Percentiles rank a stretch among this genome's conserved stretches.
phyloP scores from a whole-genome alignment of 257 asterid species.

The Forsythia viridissima region DNA sequence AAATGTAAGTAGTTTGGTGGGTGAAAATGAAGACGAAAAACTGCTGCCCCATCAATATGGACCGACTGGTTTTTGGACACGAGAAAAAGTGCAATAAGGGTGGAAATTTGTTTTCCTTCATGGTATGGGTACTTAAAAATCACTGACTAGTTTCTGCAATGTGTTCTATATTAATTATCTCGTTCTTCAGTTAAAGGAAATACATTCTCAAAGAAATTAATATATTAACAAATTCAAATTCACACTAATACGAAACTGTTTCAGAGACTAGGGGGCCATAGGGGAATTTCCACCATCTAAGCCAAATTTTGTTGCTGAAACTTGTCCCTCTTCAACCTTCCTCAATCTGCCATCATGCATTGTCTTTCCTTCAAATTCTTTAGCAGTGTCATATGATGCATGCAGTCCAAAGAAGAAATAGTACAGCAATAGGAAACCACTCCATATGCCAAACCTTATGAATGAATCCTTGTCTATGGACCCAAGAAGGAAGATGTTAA shows the following conservation, averaged over 20 bases:
- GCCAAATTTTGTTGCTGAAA: slow-evolving; percentile 3
- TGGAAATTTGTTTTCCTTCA: no score
- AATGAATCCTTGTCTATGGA: slow-evolving; percentile 52
- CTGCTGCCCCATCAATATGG: background rate
- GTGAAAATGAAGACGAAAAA: background rate
- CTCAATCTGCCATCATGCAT: slow-evolving; percentile 13
- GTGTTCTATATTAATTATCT: background rate
- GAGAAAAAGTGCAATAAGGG: background rate
- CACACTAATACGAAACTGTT: background rate
- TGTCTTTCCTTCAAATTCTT: slow-evolving; percentile 26
- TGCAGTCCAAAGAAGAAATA: slow-evolving; percentile 60
- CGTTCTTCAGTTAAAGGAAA: background rate
- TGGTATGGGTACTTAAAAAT: no score
- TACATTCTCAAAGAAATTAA: background rate
- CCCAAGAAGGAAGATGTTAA: slow-evolving; percentile 63
- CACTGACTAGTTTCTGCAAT: background rate
- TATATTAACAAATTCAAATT: background rate
- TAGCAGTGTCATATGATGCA: slow-evolving; percentile 67
- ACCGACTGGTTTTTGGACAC: background rate
- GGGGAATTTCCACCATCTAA: background rate
- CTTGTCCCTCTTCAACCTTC: slow-evolving; percentile 44
- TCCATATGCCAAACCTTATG: slow-evolving; percentile 54
- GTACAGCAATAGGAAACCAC: slow-evolving; percentile 40
- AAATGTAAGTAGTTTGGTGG: background rate
- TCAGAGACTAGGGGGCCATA: background rate